Percentiles rank a stretch among this genome's conserved stretches.
Evolutionary conservation across 192 early-diverging fungal species (phyloP).

Genomic region (Diversispora eburnea): DNA sequence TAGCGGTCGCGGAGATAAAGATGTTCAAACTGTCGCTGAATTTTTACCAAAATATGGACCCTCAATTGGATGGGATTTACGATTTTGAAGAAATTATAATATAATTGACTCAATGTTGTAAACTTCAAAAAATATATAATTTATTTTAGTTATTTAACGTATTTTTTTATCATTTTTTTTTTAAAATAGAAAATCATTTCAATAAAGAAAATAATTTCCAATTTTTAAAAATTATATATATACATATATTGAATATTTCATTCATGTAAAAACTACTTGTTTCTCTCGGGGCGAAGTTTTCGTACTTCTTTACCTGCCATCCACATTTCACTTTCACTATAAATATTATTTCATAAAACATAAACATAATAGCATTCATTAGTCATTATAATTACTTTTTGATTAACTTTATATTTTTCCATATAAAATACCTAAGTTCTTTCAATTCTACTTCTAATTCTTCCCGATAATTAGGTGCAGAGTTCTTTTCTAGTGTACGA

Average conservation of each 20-base stretch:
- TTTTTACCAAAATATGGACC: constrained; percentile 86
- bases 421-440: constrained; percentile 62
- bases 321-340: constrained; percentile 85
- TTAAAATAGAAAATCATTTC: too few species aligned
- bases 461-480: constrained; percentile 86
- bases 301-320: constrained; percentile 83
- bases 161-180: too few species aligned
- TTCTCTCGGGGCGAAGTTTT: constrained; percentile 79
- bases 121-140: too few species aligned
- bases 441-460: constrained; percentile 86
- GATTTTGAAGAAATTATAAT: background rate
- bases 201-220: too few species aligned
- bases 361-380: background rate
- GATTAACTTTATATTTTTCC: background rate
- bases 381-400: too few species aligned
- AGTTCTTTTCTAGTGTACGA: constrained; percentile 84
- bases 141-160: too few species aligned
- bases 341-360: background rate
- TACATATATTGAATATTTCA: too few species aligned
- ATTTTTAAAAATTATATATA: too few species aligned
- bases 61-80: constrained; percentile 83
- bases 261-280: background rate
- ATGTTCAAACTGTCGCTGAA: constrained; percentile 90
- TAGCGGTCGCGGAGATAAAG: constrained; percentile 96
- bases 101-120: too few species aligned